A percentile compares a stretch with the other conserved stretches of the same genome.
Conservation (phyloP, 306 rosid species). For the Pueraria montana region DNA sequence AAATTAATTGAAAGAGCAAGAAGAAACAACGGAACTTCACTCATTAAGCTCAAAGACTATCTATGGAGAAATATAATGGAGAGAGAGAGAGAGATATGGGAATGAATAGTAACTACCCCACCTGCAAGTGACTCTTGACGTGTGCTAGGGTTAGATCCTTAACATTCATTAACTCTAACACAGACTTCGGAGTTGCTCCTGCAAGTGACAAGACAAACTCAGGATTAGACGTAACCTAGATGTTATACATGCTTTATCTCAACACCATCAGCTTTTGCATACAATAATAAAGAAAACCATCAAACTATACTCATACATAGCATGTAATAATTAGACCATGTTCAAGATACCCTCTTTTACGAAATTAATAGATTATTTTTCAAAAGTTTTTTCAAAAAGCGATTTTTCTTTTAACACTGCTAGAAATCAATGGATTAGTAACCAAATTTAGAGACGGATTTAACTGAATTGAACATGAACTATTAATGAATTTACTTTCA, state of each 20-base stretch:
- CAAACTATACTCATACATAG: not conserved
- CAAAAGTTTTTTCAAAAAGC: not conserved
- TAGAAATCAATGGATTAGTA: not conserved
- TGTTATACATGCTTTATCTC: not conserved
- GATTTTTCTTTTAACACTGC: not conserved
- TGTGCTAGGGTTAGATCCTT: constrained; percentile 99
- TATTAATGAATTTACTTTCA: constrained; percentile 71
- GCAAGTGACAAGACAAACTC: constrained; percentile 34
- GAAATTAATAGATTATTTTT: not conserved
- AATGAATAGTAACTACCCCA: constrained; percentile 57
- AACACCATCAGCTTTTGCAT: not conserved
- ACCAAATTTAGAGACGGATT: not conserved
- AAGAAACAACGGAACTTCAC: constrained; percentile 36
- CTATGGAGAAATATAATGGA: constrained; percentile 29
- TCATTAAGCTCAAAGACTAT: constrained; percentile 47
- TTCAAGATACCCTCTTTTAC: not conserved
- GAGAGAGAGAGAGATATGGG: constrained; percentile 25
- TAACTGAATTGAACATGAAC: not conserved
- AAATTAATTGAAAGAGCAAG: constrained; percentile 1
- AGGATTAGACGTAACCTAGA: constrained; percentile 43
- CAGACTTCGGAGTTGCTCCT: constrained; percentile 99
- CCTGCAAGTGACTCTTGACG: constrained; percentile 99
- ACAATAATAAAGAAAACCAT: not conserved
- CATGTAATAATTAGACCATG: not conserved
- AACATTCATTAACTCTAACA: constrained; percentile 96